Evolutionary conservation across 2,329 filamentous ascomycete species (phyloP).

Genomic region (Metarhizium robertsii): DNA sequence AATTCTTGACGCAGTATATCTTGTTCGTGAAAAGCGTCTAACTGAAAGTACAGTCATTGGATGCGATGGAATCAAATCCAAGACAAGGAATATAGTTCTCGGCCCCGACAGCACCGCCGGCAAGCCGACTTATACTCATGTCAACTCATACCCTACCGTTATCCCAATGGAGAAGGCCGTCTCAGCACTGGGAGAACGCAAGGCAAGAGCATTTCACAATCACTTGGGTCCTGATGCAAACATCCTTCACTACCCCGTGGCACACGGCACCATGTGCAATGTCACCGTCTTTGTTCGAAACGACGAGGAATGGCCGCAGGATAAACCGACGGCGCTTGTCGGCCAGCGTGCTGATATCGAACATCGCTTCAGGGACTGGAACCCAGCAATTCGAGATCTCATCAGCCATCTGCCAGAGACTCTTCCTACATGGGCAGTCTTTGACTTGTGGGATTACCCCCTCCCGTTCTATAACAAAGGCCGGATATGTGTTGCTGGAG

Average conservation of each 20-base stretch:
- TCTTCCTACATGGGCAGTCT: conserved; percentile 9
- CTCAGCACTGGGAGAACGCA: background rate
- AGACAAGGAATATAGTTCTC: conserved; percentile 1
- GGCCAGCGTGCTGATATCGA: background rate
- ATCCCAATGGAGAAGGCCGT: conserved; percentile 4
- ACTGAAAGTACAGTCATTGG: conserved; percentile 2
- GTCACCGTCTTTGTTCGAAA: conserved; percentile 3
- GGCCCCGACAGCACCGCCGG: background rate
- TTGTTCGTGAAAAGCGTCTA: background rate
- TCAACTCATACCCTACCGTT: background rate
- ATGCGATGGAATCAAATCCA: conserved; percentile 8
- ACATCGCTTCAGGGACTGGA: background rate
- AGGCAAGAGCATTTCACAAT: background rate
- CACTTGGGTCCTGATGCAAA: conserved; percentile 2
- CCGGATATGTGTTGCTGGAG: conserved; percentile 12
- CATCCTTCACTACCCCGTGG: conserved; percentile 2
- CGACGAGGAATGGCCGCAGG: conserved; percentile 2
- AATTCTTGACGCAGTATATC: background rate
- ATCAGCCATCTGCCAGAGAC: conserved; percentile 1
- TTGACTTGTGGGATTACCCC: conserved; percentile 8
- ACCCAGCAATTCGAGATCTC: background rate
- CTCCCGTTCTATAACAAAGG: conserved; percentile 9
- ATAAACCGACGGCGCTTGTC: background rate
- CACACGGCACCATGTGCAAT: background rate
- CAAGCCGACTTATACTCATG: conserved; percentile 3